These are phyloP conservation scores for Dendrobium officinale DNA, from an alignment of 106 monocot species.

Conservation along the genomic window DNA sequence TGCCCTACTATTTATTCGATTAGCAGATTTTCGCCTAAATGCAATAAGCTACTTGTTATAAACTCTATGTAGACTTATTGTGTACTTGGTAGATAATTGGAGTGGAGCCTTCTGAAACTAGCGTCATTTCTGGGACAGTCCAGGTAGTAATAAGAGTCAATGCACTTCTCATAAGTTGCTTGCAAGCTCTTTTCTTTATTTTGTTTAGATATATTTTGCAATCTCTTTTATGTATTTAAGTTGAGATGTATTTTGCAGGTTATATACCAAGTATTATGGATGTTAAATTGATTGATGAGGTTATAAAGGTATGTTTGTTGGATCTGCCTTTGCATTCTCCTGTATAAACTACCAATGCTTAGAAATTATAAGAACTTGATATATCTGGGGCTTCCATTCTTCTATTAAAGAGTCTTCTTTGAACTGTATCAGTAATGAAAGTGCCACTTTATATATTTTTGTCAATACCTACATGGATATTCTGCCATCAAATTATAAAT, in stretches of 20 bases:
- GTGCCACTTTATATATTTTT: not conserved
- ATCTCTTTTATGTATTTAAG: not conserved
- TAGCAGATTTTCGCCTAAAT: not conserved
- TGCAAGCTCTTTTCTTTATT: conserved; percentile 2
- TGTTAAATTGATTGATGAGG: conserved; percentile 91
- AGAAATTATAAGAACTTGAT: not conserved
- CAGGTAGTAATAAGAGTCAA: conserved; percentile 34
- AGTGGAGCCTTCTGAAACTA: conserved; percentile 92
- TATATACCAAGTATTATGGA: conserved; percentile 93
- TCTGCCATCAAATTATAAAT: not conserved
- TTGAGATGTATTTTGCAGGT: conserved; percentile 43
- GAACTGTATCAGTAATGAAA: not conserved
- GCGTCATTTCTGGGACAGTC: conserved; percentile 74
- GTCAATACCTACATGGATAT: not conserved
- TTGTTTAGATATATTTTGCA: no score
- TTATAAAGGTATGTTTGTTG: conserved; percentile 58
- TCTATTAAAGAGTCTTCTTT: not conserved
- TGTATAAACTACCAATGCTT: not conserved
- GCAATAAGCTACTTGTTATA: not conserved
- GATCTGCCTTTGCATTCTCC: not conserved
- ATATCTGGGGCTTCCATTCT: not conserved
- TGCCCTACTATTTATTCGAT: not conserved
- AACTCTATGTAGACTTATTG: not conserved
- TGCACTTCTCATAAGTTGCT: not conserved
- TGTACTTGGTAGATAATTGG: conserved; percentile 64